Percentiles rank a stretch among this genome's conserved stretches.
phyloP scores from a whole-genome alignment of 495 filamentous ascomycete genomes.

The Annulohypoxylon maeteangense region DNA sequence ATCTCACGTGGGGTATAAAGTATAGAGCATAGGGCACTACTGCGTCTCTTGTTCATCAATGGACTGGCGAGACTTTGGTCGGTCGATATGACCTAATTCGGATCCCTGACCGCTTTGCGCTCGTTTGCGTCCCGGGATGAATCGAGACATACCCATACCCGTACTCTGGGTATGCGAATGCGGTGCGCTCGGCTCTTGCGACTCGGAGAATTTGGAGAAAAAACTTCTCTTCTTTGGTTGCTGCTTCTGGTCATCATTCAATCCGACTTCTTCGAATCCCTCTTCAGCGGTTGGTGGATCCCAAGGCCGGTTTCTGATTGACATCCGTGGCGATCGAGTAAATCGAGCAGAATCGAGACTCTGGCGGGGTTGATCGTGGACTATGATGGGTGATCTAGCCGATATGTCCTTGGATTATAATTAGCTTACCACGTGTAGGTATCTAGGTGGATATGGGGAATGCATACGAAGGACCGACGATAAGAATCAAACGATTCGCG shows the following conservation, averaged over 20 bases:
- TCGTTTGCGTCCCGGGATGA: conserved; percentile 78
- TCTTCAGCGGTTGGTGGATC: conserved; percentile 75
- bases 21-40: conserved; percentile 27
- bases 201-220: conserved; percentile 85
- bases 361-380: conserved; percentile 72
- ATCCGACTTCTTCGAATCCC: conserved; percentile 88
- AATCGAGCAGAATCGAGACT: conserved; percentile 79
- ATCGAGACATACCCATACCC: conserved; percentile 63
- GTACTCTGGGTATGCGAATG: conserved; percentile 40
- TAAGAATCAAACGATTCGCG: conserved; percentile 99
- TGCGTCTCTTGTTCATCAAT: conserved; percentile 52
- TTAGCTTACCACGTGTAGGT: conserved; percentile 21
- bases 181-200: conserved; percentile 55
- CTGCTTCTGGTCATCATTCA: conserved; percentile 75
- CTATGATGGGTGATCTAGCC: conserved; percentile 80
- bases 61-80: conserved; percentile 45
- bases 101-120: conserved; percentile 78
- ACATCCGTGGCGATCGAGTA: conserved; percentile 64
- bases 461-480: conserved; percentile 89
- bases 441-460: conserved; percentile 8
- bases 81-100: conserved; percentile 70
- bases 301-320: conserved; percentile 61
- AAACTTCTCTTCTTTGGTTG: conserved; percentile 79
- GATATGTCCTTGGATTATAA: conserved; percentile 79
- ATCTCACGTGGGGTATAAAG: not conserved